Percentiles rank a stretch among this genome's conserved stretches.
Conservation (phyloP, 108 stramenopile species). For the Cyclotella atomus region DNA sequence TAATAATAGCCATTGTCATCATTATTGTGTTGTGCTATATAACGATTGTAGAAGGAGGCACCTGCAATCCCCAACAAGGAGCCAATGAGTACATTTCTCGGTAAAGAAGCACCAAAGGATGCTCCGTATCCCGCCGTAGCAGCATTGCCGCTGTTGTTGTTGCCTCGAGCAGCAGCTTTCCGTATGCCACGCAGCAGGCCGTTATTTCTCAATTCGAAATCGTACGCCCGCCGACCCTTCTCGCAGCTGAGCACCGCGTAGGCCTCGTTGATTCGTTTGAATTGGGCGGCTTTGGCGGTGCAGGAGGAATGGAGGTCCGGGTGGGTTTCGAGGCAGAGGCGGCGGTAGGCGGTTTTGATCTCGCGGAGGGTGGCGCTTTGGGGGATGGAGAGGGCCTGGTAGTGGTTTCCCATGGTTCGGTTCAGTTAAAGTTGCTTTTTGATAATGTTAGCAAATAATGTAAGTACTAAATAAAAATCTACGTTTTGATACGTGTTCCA, state of each 20-base stretch:
- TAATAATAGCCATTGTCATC: too few relatives aligned
- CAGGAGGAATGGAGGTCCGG: constrained; percentile 77
- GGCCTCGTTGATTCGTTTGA: constrained; percentile 81
- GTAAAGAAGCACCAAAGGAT: constrained; percentile 44
- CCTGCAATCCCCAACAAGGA: constrained; percentile 32
- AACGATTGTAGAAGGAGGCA: constrained; percentile 6
- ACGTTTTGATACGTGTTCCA: too few relatives aligned
- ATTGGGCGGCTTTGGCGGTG: constrained; percentile 57
- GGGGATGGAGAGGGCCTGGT: constrained; percentile 82
- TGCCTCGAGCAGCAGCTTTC: constrained; percentile 21
- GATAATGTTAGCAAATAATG: too few relatives aligned
- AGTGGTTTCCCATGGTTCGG: constrained; percentile 55
- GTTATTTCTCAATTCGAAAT: constrained; percentile 42
- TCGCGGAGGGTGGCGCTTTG: constrained; percentile 71
- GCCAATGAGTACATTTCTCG: constrained; percentile 52
- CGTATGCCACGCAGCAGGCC: not conserved
- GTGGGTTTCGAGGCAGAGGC: constrained; percentile 88
- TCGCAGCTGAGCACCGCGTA: constrained; percentile 67
- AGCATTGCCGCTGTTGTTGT: not conserved
- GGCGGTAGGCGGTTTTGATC: constrained; percentile 94
- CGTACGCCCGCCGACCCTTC: constrained; percentile 61
- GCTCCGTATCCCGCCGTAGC: constrained; percentile 16
- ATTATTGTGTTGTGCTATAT: constrained; percentile 17
- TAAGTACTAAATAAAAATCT: too few relatives aligned
- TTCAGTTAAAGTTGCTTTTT: too few relatives aligned